Base-by-base conservation (phyloP, 2,329 filamentous ascomycete genomes). In the Alternaria sp. region DNA sequence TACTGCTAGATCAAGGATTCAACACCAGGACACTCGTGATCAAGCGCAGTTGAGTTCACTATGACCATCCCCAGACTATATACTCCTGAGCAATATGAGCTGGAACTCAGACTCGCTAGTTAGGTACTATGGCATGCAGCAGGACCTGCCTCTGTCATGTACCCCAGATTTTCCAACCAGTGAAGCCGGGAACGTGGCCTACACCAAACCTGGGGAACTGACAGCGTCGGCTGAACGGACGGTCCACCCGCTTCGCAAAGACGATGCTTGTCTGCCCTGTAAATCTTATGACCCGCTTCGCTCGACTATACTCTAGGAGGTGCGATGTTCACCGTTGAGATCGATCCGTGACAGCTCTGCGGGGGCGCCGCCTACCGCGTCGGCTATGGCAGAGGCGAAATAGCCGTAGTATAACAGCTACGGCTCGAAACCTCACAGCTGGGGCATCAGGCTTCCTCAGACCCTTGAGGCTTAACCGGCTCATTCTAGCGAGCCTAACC, bases 211-310 rank as follows among this genome's bases (percentile, higher is more conserved):
- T 50, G 54, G 55, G 60, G 57, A 36, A 57, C 25, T 50, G 52
- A 40, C 61, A 59, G 44, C 47, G 49, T 67, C 62, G 64, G 64
- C 26, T 65, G 59, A 69, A 62, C 61, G 64, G 64, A 69, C 54
- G 54, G 45, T 30, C 32, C 54, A 57, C 61, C 43, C 61, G 55
- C 54, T 54, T 50, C 11, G 26, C 49, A 59, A 59, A 57, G 28
- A 54, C 36, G 47, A 54, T 51, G 46, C 54, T 45, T 46, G 19
- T 45, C 19, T 55, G 52, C 59, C 63, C 55, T 63, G 59, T 51
- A 51, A 51, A 57, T 59, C 59, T 59, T 67, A 65, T 61, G 40
- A 45, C 54, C 40, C 43, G 54, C 58, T n/a, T 54, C 10, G 30
- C 40, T 58, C 52, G 58, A 59, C 13, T 62, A 63, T 65, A 51